Conservation (phyloP, 305 asterid genomes). For the Fraxinus ornus region DNA sequence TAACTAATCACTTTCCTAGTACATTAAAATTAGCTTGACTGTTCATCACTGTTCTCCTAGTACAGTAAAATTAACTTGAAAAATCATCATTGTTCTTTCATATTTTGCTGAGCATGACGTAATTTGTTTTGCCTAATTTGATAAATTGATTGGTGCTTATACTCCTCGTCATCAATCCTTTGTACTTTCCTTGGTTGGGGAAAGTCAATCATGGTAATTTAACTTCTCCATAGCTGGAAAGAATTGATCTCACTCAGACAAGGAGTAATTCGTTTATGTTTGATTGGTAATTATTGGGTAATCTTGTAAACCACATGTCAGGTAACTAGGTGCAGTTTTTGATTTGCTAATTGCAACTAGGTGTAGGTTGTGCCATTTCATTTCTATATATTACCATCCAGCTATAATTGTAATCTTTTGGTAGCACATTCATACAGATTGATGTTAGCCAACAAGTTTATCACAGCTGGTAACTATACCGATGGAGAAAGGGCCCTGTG, state of each 20-base stretch:
- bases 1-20: background rate
- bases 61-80: constrained; percentile 5
- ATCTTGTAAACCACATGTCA: background rate
- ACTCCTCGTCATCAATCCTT: background rate
- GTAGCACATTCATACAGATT: background rate
- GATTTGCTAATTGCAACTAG: background rate
- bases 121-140: background rate
- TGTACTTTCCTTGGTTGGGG: background rate
- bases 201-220: background rate
- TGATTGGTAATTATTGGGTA: background rate
- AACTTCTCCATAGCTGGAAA: background rate
- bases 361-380: background rate
- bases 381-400: background rate
- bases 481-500: background rate
- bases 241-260: background rate
- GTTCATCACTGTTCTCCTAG: background rate
- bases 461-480: background rate
- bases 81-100: background rate
- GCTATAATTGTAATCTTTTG: background rate
- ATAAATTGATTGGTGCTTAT: background rate
- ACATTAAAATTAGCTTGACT: background rate
- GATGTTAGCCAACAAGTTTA: background rate
- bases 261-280: background rate
- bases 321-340: background rate
- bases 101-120: background rate